Evolutionary conservation across 805 yeast species (phyloP).

Genomic region (Ogataea pignaliae): DNA sequence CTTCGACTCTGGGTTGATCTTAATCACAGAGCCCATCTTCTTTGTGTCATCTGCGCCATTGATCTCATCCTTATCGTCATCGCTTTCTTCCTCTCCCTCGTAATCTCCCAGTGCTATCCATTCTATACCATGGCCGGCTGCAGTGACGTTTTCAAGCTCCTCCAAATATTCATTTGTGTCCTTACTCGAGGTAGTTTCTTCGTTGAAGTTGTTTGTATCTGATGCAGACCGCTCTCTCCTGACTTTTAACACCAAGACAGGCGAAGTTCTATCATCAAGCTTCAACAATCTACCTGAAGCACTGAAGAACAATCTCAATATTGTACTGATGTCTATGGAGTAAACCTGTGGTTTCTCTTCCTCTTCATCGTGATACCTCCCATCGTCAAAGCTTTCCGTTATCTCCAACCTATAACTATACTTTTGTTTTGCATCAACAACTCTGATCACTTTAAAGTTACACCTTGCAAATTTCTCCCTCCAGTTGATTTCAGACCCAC

Average conservation of each 20-base stretch:
- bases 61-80: constrained; percentile 17
- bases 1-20: constrained; percentile 13
- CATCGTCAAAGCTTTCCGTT: constrained; percentile 62
- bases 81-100: constrained; percentile 24
- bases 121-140: constrained; percentile 20
- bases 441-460: constrained; percentile 36
- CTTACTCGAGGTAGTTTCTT: constrained; percentile 7
- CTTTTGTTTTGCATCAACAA: constrained; percentile 9
- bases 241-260: constrained; percentile 62
- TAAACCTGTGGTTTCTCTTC: constrained; percentile 36
- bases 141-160: not conserved
- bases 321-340: constrained; percentile 33
- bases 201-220: constrained; percentile 45
- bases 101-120: constrained; percentile 53
- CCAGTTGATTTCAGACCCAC: constrained; percentile 51
- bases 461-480: constrained; percentile 66
- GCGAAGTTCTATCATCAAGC: constrained; percentile 56
- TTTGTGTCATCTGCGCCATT: constrained; percentile 17
- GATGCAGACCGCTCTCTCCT: constrained; percentile 48
- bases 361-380: constrained; percentile 61
- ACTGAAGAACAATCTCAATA: constrained; percentile 57
- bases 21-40: constrained; percentile 11
- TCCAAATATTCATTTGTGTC: constrained; percentile 7
- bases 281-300: constrained; percentile 64
- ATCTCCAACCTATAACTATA: constrained; percentile 45